A percentile compares a stretch with the other conserved stretches of the same genome.
Evolutionary conservation across 257 asterid genomes (phyloP).

Genomic region (Solanum neorickii): DNA sequence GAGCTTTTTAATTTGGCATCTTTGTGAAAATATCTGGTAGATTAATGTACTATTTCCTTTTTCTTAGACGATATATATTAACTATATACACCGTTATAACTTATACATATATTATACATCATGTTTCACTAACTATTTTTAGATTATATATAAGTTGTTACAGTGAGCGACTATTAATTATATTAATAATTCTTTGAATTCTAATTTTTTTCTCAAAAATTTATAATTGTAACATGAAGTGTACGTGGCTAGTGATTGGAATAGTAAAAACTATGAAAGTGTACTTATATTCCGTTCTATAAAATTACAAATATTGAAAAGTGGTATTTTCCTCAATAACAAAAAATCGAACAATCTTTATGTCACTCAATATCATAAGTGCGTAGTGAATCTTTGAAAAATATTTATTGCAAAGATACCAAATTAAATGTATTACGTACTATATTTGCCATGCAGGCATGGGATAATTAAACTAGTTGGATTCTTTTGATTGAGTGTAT

Average conservation of each 20-base stretch:
- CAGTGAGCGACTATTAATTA: neutral
- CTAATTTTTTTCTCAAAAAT: neutral
- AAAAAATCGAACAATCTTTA: neutral
- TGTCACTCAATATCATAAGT: neutral
- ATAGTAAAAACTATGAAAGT: neutral
- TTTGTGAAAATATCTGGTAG: neutral
- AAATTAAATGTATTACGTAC: neutral
- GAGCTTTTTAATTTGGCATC: neutral
- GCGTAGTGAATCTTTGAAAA: neutral
- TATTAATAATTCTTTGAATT: accelerated
- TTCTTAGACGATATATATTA: neutral
- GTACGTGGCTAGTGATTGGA: neutral
- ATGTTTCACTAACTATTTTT: neutral
- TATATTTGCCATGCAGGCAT: neutral
- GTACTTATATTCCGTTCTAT: neutral
- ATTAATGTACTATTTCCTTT: neutral
- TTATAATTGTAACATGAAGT: neutral
- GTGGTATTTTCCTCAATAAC: neutral
- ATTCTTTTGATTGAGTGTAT: neutral
- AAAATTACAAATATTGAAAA: neutral
- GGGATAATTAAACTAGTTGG: neutral
- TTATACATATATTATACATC: neutral
- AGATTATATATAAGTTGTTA: neutral
- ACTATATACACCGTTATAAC: no score
- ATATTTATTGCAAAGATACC: neutral